Base-by-base conservation (phyloP, 2,329 filamentous ascomycete genomes). In the Diaporthe helianthi region DNA sequence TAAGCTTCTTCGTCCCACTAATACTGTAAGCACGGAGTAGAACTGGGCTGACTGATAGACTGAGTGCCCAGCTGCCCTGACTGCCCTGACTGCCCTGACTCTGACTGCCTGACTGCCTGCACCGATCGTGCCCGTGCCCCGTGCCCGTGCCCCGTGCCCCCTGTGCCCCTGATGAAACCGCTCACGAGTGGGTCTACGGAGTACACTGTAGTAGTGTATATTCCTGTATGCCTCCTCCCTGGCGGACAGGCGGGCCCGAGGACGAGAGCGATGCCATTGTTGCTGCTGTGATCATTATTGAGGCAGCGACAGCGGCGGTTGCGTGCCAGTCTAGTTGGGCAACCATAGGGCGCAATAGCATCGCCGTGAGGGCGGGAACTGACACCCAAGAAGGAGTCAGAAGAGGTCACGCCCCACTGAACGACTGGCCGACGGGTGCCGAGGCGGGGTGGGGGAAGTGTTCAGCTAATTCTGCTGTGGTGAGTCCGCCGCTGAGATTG, bases 151-250 rank as follows among this genome's bases (percentile, higher is more conserved):
- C 44, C 33, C 41, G 41, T n/a, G n/a, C n/a, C n/a, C n/a, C n/a
- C n/a, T n/a, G n/a, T n/a, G 19, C 63, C 63, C 70, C 55, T 71
- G 70, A 60, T 71, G 70, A 71, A 71, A 71, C 70, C 63, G 67
- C 70, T 47, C 47, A 66, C 51, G 49, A 19, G 64, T 54, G 64
- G 64, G 64, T 66, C 46, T 31, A 26, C 46, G n/a, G n/a, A n/a
- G n/a, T n/a, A n/a, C n/a, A n/a, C n/a, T n/a, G n/a, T n/a, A n/a
- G n/a, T n/a, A n/a, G n/a, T n/a, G n/a, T n/a, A n/a, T n/a, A n/a
- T n/a, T n/a, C n/a, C n/a, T n/a, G n/a, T n/a, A n/a, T n/a, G n/a
- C n/a, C n/a, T 31, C 38, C 36, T 55, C 38, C 36, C 36, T 46
- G 33, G 64, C 58, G 58, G 44, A 33, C 44, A 49, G 58, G 29